A percentile compares a stretch with the other conserved stretches of the same genome.
Conservation (phyloP, 2,329 filamentous ascomycete genomes). For the Penicillium sp. region DNA sequence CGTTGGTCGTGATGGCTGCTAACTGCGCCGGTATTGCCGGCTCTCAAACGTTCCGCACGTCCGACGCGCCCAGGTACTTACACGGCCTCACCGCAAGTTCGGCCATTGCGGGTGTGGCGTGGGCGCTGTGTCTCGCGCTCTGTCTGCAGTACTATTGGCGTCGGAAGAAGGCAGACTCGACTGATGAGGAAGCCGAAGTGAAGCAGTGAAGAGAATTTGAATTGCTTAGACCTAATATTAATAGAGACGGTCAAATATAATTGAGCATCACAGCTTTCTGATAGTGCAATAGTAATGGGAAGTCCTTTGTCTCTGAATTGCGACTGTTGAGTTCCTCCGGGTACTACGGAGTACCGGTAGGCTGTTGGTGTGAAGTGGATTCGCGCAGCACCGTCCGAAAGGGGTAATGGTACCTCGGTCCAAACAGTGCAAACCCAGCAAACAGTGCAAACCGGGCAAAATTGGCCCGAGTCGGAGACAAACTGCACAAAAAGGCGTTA, state of each 20-base stretch:
- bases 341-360: no score
- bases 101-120: slow-evolving; percentile 27
- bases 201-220: neutral
- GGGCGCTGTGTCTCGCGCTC: slow-evolving; percentile 20
- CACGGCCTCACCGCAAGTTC: slow-evolving; percentile 30
- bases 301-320: neutral
- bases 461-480: neutral
- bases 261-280: no score
- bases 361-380: no score
- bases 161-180: slow-evolving; percentile 17
- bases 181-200: neutral
- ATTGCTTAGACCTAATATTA: no score
- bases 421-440: neutral
- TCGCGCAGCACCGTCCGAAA: no score
- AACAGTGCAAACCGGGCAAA: neutral
- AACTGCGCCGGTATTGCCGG: slow-evolving; percentile 65
- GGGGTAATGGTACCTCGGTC: no score
- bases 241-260: no score
- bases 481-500: neutral
- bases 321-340: no score
- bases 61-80: slow-evolving; percentile 25
- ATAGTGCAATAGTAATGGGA: neutral
- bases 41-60: slow-evolving; percentile 58
- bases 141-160: slow-evolving; percentile 26
- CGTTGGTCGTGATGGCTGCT: slow-evolving; percentile 62